Base-by-base conservation (phyloP, 148 eudicot genomes). In the Rhododendron griersonianum region DNA sequence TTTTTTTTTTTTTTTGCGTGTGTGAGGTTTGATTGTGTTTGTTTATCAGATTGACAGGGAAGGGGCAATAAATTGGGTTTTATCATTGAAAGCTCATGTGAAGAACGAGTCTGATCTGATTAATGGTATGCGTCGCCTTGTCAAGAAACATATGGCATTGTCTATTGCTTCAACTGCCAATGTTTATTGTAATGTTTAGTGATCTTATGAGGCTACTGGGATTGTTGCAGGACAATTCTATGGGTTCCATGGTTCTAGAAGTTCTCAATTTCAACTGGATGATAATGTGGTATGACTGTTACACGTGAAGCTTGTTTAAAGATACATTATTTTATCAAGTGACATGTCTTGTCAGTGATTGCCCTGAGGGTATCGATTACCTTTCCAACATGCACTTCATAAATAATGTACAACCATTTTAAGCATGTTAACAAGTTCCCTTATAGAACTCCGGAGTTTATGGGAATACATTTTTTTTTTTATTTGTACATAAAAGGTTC, bases 221-320 rank as follows among this genome's bases (percentile, higher is more conserved):
- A 67, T 73, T 91, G 80, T 33, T 74, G 67, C 91, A 96, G 99
- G 95, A 59, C 92, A 96, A 87, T 95, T 94, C 86, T 95, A 90
- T 87, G 99, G 99, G 81, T 96, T 96, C 88, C 91, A 89, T 91
- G 98, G 99, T 83, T 96, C 99, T 18, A 93, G 93, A 87, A 95
- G 95, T 82, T 94, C 98, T 53, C 98, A 95, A 81, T 95, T 91
- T 89, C 88, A 92, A 50, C 63, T 89, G 81, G 85, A 87, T 86
- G 88, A 86, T 89, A 83, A 88, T 78, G 90, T 83, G 92, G 99
- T 96, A 89, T 44, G 91, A 25, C 21, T 45, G 30, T 78, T 51
- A 76, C 39, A 45, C 33, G 44, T 85, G 51, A 4, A 57, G 28
- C 57, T 18, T 55, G 4, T 35, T 33, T 55, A 53, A 51, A 53